phyloP scores from a whole-genome alignment of 176 grass and related monocot genomes.

The Aegilops sharonensis region DNA sequence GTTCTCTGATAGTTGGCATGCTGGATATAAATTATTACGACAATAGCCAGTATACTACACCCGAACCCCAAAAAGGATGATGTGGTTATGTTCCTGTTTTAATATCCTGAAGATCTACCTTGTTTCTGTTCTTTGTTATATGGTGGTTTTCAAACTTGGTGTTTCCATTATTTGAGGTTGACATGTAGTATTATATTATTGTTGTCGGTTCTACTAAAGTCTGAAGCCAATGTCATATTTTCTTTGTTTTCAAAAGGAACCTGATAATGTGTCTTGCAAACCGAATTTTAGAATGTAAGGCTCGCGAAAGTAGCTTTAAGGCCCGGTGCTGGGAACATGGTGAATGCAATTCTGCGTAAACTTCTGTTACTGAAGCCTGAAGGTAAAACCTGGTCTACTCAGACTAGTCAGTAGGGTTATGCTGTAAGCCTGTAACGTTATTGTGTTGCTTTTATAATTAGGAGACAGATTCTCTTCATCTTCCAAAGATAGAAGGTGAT shows the following conservation, averaged over 20 bases:
- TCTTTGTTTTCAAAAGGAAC: slow-evolving; percentile 2
- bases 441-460: slow-evolving; percentile 44
- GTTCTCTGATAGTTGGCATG: neutral
- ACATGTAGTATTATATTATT: neutral
- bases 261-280: slow-evolving; percentile 16
- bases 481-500: slow-evolving; percentile 85
- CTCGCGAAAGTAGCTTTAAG: slow-evolving; percentile 92
- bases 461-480: slow-evolving; percentile 84
- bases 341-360: slow-evolving; percentile 87
- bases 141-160: neutral
- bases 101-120: slow-evolving; percentile 8
- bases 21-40: neutral
- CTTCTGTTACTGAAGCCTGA: slow-evolving; percentile 67
- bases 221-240: neutral
- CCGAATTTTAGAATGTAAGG: slow-evolving; percentile 78
- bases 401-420: slow-evolving; percentile 19
- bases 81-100: slow-evolving; percentile 11
- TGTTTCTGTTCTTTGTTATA: neutral
- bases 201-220: slow-evolving; percentile 14
- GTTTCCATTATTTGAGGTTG: neutral
- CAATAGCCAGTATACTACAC: neutral
- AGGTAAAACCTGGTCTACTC: slow-evolving; percentile 50
- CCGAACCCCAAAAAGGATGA: neutral
- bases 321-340: slow-evolving; percentile 89
- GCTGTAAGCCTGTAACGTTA: slow-evolving; percentile 4